Percentiles rank a stretch among this genome's conserved stretches.
Conservation (phyloP, 2,329 filamentous ascomycete species). For the Aureobasidium mangrovei region DNA sequence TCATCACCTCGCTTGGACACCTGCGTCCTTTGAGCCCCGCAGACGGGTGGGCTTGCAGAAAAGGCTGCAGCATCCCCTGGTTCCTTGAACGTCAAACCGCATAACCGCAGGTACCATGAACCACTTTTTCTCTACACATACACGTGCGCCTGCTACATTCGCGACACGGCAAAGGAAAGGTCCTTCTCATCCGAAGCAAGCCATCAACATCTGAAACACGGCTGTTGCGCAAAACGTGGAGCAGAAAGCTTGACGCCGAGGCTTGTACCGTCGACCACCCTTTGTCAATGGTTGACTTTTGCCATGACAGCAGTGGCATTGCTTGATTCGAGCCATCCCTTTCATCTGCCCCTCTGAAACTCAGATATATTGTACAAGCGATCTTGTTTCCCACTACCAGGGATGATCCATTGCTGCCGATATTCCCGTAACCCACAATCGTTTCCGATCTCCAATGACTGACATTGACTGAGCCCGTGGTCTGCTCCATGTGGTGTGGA, state of each 20-base stretch:
- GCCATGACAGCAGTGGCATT: not conserved
- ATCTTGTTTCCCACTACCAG: not conserved
- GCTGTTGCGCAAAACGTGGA: not conserved
- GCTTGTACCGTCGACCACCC: too few species aligned
- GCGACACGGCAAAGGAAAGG: not conserved
- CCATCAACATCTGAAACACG: slow-evolving; percentile 4
- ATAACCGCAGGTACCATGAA: not conserved
- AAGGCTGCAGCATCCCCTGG: not conserved
- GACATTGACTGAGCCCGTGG: not conserved
- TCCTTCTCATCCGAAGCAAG: not conserved
- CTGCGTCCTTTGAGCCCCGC: not conserved
- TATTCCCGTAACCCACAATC: not conserved
- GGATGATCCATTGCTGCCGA: not conserved
- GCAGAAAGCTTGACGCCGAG: not conserved
- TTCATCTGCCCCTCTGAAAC: not conserved
- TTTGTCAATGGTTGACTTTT: too few species aligned
- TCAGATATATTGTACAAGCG: not conserved
- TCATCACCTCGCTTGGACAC: too few species aligned
- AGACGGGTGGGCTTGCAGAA: not conserved
- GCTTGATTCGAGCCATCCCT: not conserved
- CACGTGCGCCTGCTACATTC: not conserved
- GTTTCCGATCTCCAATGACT: not conserved
- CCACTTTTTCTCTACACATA: too few species aligned
- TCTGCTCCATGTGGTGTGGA: too few species aligned
- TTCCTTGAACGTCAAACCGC: not conserved